Evolutionary conservation across 331 rosid genomes (phyloP), one percentile per base, ranked within the genome.

Genomic region (Dryas integrifolia): DNA sequence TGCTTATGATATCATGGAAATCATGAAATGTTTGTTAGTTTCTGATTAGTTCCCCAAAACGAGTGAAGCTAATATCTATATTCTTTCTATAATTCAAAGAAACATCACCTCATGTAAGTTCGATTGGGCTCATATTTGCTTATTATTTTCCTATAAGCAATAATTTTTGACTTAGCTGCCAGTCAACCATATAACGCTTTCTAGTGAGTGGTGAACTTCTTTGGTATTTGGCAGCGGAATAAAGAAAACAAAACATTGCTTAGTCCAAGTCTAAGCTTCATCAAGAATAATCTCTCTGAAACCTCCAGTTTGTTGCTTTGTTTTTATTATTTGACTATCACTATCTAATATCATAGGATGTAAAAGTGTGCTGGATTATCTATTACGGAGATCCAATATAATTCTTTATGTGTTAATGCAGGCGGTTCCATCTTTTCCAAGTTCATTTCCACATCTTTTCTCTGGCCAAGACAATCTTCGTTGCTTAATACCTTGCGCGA

Each of bases 371-470:
- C 15, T 47, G 43, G 13, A n/a, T 41, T 70, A 18, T 82, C 50
- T n/a, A 14, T 40, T 79, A 52, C 69, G 70, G 76, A 86, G 71
- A 82, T 58, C 64, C 51, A 39, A 70, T 65, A 30, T 73, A 21
- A 60, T 78, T 71, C 60, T 10, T 13, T 60, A 58, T 78, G 69
- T 76, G 38, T 57, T 74, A 35, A 48, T 84, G 87, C 90, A 94
- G 98, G 97, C 97, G 4, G 98, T 78, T 68, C 97, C 98, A 52
- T 91, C 97, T 75, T 94, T 94, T 86, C 97, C 98, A 18, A 94
- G 90, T 79, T 94, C 98, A 55, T 94, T 94, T 80, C 97, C 98
- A 70, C 97, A 91, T 80, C 84, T 94, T 63, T 94, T 94, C 79
- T 21, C 88, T 71, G 97, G 92, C 67, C 82, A 82, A 76, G 89